Base-by-base conservation (phyloP, 768 basidiomycete genomes). In the Trametes villosa region DNA sequence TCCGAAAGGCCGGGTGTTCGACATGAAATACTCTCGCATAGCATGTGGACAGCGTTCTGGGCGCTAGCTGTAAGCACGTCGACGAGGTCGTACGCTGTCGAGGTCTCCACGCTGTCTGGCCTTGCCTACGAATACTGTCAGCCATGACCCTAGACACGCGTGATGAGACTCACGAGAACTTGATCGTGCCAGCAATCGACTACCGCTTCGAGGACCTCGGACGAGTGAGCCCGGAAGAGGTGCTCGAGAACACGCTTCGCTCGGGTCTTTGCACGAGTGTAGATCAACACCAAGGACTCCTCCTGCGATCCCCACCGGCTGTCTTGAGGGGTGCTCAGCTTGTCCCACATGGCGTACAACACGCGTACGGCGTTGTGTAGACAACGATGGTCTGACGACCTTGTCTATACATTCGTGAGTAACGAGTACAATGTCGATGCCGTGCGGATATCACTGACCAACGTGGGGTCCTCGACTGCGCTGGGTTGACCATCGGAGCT, bases 11-110 rank as follows among this genome's bases (percentile, higher is more conserved):
- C 78, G 8, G 82, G 77, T 8, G 85, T 77, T 11, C 92, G 87
- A 58, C 76, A 75, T 20, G 78, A 79, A 46, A 94, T 90, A 66
- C 87, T 88, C 70, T 97, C 94, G 70, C 92, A 95, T 31, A 94
- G 77, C 83, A 96, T 88, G 63, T 93, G 88, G 1, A 98, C 94
- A 9, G 91, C 86, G 54, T 83, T 89, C 67, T 94, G 94, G 4
- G 94, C 90, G 69, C 84, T 96, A 3, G 91, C 81, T 8, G 94
- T 83, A 30, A 98, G 82, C 17, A 87, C 77, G 70, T 97, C 94
- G 13, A 96, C 78, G 24, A 96, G 79, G 57, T 94, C 89, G 68
- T 96, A 96, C 1, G 89, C 81, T 7, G 83, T 79, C 30, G 81
- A 79, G 4, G 55, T 67, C 64, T 66, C 60, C 24, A 41, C 53